Evolutionary conservation across 2,329 filamentous ascomycete genomes (phyloP).

Genomic region (Neofusicoccum kwambonambiense): DNA sequence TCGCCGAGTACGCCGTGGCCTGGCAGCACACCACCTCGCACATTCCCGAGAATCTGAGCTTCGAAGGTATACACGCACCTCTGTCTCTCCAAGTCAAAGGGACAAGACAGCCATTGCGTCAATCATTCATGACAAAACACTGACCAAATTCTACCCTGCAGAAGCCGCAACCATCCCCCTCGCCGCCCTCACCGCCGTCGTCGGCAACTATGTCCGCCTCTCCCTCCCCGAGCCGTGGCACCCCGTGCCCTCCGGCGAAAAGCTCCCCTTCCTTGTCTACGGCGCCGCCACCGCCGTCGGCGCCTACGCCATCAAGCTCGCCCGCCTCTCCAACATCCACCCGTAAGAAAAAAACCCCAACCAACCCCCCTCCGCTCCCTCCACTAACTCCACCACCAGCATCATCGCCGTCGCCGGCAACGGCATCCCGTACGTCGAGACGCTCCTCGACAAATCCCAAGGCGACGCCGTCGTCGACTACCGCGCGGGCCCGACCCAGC

Average conservation of each 20-base stretch:
- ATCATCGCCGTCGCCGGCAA: conserved; percentile 44
- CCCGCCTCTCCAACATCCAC: conserved; percentile 38
- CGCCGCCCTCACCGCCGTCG: conserved; percentile 46
- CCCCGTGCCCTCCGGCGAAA: conserved; percentile 19
- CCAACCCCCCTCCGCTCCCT: too few species aligned
- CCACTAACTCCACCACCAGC: too few species aligned
- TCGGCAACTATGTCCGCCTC: conserved; percentile 47
- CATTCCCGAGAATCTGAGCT: conserved; percentile 49
- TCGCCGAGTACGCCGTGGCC: conserved; percentile 61
- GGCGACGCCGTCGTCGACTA: conserved; percentile 53
- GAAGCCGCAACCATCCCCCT: conserved; percentile 48
- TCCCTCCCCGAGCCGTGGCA: conserved; percentile 44
- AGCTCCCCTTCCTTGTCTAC: conserved; percentile 40
- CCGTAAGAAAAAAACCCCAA: conserved; percentile 22
- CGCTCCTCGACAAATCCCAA: conserved; percentile 37
- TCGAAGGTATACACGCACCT: conserved; percentile 44
- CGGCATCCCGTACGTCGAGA: conserved; percentile 37
- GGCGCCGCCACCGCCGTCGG: conserved; percentile 43
- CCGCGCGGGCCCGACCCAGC: conserved; percentile 44
- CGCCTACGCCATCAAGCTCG: conserved; percentile 43
- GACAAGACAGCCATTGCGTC: neutral
- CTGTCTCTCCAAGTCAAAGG: neutral
- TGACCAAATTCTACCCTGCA: conserved; percentile 7
- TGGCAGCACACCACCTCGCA: conserved; percentile 58
- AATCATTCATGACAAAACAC: neutral